Percentiles rank a stretch among this genome's conserved stretches.
Evolutionary conservation across 2,329 filamentous ascomycete genomes (phyloP).

Genomic region (Fusarium sp.): DNA sequence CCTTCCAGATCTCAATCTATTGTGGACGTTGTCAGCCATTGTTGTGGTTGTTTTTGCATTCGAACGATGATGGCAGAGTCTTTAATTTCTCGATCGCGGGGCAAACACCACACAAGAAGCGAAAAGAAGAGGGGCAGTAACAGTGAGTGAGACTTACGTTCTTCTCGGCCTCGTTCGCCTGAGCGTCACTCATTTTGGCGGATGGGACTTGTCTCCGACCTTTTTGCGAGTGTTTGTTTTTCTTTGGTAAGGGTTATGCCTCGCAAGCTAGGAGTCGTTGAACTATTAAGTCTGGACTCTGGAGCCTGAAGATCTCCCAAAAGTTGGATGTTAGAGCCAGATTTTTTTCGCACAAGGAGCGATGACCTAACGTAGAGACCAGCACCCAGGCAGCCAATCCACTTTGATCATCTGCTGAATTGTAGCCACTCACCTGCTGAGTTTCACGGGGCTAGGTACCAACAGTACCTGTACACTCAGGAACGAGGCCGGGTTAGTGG

Average conservation of each 20-base stretch:
- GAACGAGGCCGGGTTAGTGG: background rate
- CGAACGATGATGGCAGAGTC: constrained; percentile 8
- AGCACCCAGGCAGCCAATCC: constrained; percentile 29
- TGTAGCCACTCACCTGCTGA: constrained; percentile 3
- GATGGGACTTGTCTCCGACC: constrained; percentile 38
- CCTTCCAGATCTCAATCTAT: constrained; percentile 89
- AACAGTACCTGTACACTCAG: background rate
- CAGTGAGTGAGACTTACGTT: constrained; percentile 68
- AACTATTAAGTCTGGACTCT: constrained; percentile 37
- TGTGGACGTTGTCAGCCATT: constrained; percentile 37
- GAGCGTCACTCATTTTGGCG: constrained; percentile 84
- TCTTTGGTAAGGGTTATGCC: constrained; percentile 20
- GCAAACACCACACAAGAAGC: constrained; percentile 40
- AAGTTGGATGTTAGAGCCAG: constrained; percentile 51
- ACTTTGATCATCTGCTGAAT: constrained; percentile 11
- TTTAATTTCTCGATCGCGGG: constrained; percentile 47
- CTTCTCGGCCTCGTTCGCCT: constrained; percentile 96
- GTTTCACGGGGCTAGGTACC: background rate
- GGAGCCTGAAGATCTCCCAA: constrained; percentile 43
- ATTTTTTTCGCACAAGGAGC: constrained; percentile 49
- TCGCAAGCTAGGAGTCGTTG: constrained; percentile 44
- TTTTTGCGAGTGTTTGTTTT: constrained; percentile 36
- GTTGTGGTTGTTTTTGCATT: constrained; percentile 3
- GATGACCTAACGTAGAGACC: constrained; percentile 39
- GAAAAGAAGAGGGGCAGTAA: constrained; percentile 35